A percentile compares a stretch with the other conserved stretches of the same genome.
phyloP scores from a whole-genome alignment of 1,284 basidiomycete genomes.

The Schizophyllum commune region DNA sequence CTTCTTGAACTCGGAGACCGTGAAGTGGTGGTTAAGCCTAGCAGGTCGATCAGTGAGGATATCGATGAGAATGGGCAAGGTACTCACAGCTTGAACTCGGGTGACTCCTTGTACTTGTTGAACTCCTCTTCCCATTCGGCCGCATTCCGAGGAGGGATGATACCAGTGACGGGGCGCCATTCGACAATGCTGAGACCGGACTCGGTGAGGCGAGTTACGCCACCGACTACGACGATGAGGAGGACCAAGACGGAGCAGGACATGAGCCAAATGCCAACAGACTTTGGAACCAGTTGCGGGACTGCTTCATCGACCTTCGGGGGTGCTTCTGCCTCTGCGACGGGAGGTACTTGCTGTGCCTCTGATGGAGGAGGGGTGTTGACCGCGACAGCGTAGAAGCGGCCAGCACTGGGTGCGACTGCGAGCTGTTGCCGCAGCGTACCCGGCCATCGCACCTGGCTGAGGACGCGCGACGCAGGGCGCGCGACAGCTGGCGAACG shows the following conservation, averaged over 20 bases:
- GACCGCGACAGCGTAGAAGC: constrained; percentile 1
- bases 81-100: constrained; percentile 88
- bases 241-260: constrained; percentile 81
- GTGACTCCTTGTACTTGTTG: constrained; percentile 91
- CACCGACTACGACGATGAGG: constrained; percentile 91
- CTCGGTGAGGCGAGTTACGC: constrained; percentile 94
- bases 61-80: constrained; percentile 1
- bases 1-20: constrained; percentile 86
- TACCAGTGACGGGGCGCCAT: constrained; percentile 92
- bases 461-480: neutral
- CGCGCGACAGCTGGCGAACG: neutral
- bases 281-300: constrained; percentile 8
- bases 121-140: constrained; percentile 88
- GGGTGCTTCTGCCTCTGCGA: neutral
- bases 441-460: neutral
- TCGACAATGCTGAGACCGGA: constrained; percentile 97
- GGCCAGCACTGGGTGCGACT: neutral
- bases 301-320: neutral
- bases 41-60: constrained; percentile 2
- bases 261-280: constrained; percentile 80
- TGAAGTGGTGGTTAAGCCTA: constrained; percentile 85
- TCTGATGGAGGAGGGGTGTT: neutral
- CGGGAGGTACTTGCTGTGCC: neutral
- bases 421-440: neutral
- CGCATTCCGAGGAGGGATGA: constrained; percentile 74